A percentile compares a stretch with the other conserved stretches of the same genome.
These are phyloP conservation scores for Backusella tuberculispora DNA, from an alignment of 192 early-diverging fungal genomes.

Conservation along the genomic window DNA sequence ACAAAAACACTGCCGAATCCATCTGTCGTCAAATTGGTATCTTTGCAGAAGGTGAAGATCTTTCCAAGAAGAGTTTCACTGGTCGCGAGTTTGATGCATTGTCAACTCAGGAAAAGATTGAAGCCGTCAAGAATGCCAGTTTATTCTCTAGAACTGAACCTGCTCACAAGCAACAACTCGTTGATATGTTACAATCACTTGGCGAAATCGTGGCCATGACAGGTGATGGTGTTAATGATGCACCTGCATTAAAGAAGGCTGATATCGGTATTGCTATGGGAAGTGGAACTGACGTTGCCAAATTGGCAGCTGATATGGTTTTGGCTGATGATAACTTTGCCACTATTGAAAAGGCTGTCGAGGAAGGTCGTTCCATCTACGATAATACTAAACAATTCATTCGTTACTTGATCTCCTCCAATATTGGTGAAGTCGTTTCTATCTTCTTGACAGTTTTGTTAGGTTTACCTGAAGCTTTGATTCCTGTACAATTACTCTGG, in stretches of 20 bases:
- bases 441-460: constrained; percentile 97
- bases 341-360: constrained; percentile 95
- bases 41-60: constrained; percentile 69
- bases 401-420: constrained; percentile 96
- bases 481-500: constrained; percentile 98
- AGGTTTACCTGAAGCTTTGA: constrained; percentile 96
- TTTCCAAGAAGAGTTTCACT: constrained; percentile 76
- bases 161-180: constrained; percentile 92
- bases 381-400: constrained; percentile 99
- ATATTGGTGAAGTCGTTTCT: constrained; percentile 98
- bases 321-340: constrained; percentile 99
- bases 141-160: constrained; percentile 97
- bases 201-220: constrained; percentile 94
- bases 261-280: constrained; percentile 99
- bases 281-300: constrained; percentile 96
- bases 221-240: constrained; percentile 99
- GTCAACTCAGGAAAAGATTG: constrained; percentile 66
- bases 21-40: constrained; percentile 96
- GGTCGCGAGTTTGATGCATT: constrained; percentile 96
- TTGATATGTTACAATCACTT: constrained; percentile 84
- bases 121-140: constrained; percentile 74
- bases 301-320: constrained; percentile 98
- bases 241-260: constrained; percentile 95
- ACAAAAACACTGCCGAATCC: constrained; percentile 95
- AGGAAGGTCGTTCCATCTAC: constrained; percentile 97